Base-by-base conservation (phyloP, 148 eudicot species). In the Hydrangea macrophylla region DNA sequence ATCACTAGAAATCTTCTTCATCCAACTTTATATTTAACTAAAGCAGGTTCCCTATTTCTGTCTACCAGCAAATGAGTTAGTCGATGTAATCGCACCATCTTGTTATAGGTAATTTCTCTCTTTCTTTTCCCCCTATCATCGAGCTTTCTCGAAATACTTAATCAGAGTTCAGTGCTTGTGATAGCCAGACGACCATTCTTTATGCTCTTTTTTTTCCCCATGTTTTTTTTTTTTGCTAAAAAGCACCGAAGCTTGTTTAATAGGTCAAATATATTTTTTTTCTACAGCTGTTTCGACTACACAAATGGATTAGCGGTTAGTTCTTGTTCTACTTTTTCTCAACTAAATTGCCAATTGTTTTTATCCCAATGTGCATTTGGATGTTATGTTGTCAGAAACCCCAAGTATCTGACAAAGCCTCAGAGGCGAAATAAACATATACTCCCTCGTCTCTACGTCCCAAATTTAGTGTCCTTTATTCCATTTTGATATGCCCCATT, bases 11-110 rank as follows among this genome's bases (percentile, higher is more conserved):
- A 44, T 27, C 69, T 70, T 68, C 59, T 80, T 60, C 53, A 76
- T 76, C 66, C 58, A 73, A 22, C 67, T 36, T 51, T 59, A 72
- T 27, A 54, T 73, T 55, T 66, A 61, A 65, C 75, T 74, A 65
- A 80, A 73, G 64, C 96, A 93, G 98, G 97, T 93, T 72, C 98
- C 98, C 39, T 93, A 90, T 85, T 93, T 93, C 82, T 83, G 84
- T 75, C 82, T 93, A 66, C 98, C 98, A 76, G 98, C 98, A 59
- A 90, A 90, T 67, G 97, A 93, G 50, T 81, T 93, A 69, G 92
- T 89, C 67, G 98, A 93, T 80, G 98, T 93, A 71, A 93, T 93
- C 71, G 98, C 98, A 18, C 98, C 98, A 56, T 93, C 98, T 60
- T 93, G 98, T 80, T 93, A 93, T 75, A 93, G 98, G 98, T 90